Evolutionary conservation across 148 eudicot genomes (phyloP).

Genomic region (Rhododendron molle): DNA sequence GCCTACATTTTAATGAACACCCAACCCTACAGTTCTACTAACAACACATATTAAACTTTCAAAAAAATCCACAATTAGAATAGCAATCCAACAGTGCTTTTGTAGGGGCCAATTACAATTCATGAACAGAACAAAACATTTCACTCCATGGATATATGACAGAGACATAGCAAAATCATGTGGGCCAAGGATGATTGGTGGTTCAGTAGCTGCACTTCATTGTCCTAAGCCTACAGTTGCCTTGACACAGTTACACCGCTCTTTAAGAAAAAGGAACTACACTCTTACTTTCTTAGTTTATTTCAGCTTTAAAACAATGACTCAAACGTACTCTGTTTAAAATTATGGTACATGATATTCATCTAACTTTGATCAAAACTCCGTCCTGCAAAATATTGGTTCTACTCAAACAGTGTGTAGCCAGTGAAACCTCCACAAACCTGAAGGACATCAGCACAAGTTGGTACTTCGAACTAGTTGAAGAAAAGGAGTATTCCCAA

Average conservation of each 20-base stretch:
- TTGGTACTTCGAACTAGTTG: neutral
- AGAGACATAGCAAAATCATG: neutral
- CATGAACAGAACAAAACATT: neutral
- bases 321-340: too few species aligned
- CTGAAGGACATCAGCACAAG: neutral
- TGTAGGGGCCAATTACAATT: neutral
- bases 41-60: neutral
- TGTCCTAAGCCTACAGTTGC: neutral
- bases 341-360: neutral
- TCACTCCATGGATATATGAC: neutral
- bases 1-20: neutral
- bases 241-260: neutral
- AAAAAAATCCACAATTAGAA: neutral
- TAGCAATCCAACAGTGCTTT: neutral
- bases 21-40: neutral
- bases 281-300: neutral
- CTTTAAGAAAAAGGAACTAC: neutral
- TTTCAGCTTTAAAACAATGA: neutral
- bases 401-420: neutral
- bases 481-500: neutral
- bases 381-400: neutral
- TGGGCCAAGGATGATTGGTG: neutral
- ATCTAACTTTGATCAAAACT: neutral
- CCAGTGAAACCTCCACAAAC: slow-evolving; percentile 5
- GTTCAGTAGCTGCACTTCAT: neutral